Percentiles rank a stretch among this genome's conserved stretches.
These are phyloP conservation scores for Chenopodium formosanum DNA, from an alignment of 148 eudicot genomes.

Conservation along the genomic window DNA sequence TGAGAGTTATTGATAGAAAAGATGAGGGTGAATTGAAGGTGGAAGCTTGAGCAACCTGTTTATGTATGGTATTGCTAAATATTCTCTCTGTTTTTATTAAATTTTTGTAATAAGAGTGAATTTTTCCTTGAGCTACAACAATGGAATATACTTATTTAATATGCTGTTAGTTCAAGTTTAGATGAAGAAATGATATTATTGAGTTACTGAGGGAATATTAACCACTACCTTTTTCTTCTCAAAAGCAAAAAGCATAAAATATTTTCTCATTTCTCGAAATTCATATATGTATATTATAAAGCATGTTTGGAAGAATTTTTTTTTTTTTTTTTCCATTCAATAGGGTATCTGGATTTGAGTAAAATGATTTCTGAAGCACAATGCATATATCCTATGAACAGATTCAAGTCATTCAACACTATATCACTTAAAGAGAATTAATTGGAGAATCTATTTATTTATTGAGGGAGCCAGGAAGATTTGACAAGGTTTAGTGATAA, in stretches of 20 bases:
- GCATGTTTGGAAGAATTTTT: background rate
- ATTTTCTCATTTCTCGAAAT: no score
- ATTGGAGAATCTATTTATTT: background rate
- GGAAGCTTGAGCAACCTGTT: background rate
- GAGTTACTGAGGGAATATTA: background rate
- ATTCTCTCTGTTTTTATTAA: background rate
- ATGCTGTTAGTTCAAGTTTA: background rate
- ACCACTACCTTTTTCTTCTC: no score
- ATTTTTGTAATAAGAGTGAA: background rate
- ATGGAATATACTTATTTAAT: background rate
- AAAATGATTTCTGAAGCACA: background rate
- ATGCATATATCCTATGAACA: background rate
- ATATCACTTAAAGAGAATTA: background rate
- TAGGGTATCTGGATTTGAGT: background rate
- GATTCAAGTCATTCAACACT: background rate
- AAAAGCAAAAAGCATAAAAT: no score
- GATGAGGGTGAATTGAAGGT: background rate
- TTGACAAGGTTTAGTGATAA: background rate
- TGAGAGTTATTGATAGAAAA: constrained; percentile 26
- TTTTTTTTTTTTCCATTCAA: background rate
- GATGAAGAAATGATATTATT: background rate
- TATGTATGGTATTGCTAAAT: background rate
- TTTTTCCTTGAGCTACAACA: background rate
- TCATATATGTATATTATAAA: no score
- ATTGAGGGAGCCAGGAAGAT: background rate